Base-by-base conservation (phyloP, 2,329 filamentous ascomycete species). In the Leptographium wingfieldii region DNA sequence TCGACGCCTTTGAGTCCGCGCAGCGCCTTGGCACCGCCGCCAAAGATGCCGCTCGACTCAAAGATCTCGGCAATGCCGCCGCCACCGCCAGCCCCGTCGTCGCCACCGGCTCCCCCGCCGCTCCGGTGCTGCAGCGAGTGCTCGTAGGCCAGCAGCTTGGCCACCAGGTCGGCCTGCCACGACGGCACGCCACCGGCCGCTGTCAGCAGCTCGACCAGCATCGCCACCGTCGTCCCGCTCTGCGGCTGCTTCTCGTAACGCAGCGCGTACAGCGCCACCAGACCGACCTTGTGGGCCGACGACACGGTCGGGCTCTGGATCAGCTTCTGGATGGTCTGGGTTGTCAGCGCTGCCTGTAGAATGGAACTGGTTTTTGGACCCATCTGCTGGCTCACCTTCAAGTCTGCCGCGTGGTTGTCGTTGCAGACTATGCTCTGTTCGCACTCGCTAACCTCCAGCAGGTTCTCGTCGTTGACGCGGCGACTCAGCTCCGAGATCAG, bases 381-480 rank as follows among this genome's bases (percentile, higher is more conserved):
- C 35, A 9, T n/a, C 5, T 10, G 35, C 3, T 12, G 40, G 64
- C 75, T 64, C 76, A 90, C 88, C 78, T 92, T 96, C n/a, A 99
- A 76, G 72, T 99, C 95, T 61, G 84, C 82, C 27, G 85, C 84
- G 72, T 99, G 94, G 66, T 95, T 96, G 69, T 99, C 95, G 69
- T 94, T 96, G 73, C 95, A 99, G 55, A 92, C 94, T 59, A 99
- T 76, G 69, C 92, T 96, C 72, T 99, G 94, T 73, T 99, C 94
- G 55, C 97, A 79, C 75, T 99, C 94, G 72, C 91, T 96, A 60
- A 97, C 91, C 71, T 99, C 94, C n/a, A 99, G 79, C 48, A 99
- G 74, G 66, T 85, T 90, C 66, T 97, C 89, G 48, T 87, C 84
- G 7, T 87, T 88, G 16, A 99, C 92, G 60, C 89, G 84, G 60